Percentiles rank a stretch among this genome's conserved stretches.
phyloP scores from a whole-genome alignment of 163 green algal species.

The Chloromonas sp. region DNA sequence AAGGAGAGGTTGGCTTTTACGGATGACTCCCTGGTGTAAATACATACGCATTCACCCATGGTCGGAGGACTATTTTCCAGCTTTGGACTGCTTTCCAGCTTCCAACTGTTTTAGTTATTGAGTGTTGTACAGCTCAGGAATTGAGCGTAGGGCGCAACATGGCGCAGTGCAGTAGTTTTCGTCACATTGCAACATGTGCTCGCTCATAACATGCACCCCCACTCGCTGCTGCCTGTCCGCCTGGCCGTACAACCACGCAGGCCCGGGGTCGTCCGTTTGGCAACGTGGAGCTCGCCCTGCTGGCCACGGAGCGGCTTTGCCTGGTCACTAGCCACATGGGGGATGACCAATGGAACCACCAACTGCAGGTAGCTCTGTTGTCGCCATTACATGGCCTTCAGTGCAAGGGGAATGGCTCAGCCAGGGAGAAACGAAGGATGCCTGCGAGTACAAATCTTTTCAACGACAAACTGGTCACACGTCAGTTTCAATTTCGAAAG shows the following conservation, averaged over 20 bases:
- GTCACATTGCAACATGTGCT: too few species aligned
- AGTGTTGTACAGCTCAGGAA: too few species aligned
- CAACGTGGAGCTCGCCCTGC: conserved; percentile 2
- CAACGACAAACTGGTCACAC: neutral
- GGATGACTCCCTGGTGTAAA: too few species aligned
- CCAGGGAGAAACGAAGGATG: neutral
- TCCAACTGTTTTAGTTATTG: too few species aligned
- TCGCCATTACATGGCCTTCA: neutral
- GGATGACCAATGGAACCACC: neutral
- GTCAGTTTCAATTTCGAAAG: neutral
- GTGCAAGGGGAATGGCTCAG: neutral
- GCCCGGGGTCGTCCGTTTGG: neutral
- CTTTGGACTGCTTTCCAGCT: too few species aligned
- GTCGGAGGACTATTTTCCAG: too few species aligned
- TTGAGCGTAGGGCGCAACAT: too few species aligned
- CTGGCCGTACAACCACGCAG: neutral
- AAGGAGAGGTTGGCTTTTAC: too few species aligned
- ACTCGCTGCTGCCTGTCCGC: too few species aligned
- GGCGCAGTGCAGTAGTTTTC: too few species aligned
- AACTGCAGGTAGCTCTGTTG: neutral
- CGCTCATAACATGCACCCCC: too few species aligned
- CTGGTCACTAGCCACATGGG: neutral
- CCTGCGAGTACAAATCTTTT: neutral
- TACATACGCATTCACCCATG: too few species aligned
- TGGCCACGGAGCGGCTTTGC: neutral